Percentiles rank a stretch among this genome's conserved stretches.
Evolutionary conservation across 306 rosid genomes (phyloP).

Genomic region (Trifolium repens): DNA sequence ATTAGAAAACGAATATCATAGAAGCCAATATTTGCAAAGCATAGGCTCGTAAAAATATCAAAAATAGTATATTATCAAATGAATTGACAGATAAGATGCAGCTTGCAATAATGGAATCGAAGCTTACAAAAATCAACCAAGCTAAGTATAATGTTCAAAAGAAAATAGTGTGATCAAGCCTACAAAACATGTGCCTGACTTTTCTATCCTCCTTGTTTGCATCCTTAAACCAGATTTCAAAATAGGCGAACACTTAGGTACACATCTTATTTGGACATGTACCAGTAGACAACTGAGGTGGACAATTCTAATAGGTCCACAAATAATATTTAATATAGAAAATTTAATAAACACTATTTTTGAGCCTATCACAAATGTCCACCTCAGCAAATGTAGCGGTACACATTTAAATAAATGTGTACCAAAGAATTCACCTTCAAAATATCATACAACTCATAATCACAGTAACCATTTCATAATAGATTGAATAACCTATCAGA

Average conservation of each 20-base stretch:
- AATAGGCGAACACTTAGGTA: background rate
- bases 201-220: slow-evolving; percentile 19
- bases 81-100: too few species aligned
- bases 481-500: background rate
- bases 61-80: too few species aligned
- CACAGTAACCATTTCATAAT: background rate
- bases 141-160: slow-evolving; percentile 4
- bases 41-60: background rate
- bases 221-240: slow-evolving; percentile 10
- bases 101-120: too few species aligned
- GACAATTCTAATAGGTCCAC: too few species aligned
- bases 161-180: background rate
- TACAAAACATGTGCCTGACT: background rate
- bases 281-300: too few species aligned
- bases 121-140: too few species aligned
- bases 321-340: too few species aligned
- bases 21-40: background rate
- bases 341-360: too few species aligned
- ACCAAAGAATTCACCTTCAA: background rate
- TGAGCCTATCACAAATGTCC: too few species aligned
- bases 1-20: background rate
- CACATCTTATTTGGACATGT: too few species aligned
- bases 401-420: too few species aligned
- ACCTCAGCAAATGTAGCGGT: too few species aligned
- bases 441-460: background rate